A percentile compares a stretch with the other conserved stretches of the same genome.
These are phyloP conservation scores for Sphaerostilbella broomeana DNA, from an alignment of 2,329 filamentous ascomycete species.

Conservation along the genomic window DNA sequence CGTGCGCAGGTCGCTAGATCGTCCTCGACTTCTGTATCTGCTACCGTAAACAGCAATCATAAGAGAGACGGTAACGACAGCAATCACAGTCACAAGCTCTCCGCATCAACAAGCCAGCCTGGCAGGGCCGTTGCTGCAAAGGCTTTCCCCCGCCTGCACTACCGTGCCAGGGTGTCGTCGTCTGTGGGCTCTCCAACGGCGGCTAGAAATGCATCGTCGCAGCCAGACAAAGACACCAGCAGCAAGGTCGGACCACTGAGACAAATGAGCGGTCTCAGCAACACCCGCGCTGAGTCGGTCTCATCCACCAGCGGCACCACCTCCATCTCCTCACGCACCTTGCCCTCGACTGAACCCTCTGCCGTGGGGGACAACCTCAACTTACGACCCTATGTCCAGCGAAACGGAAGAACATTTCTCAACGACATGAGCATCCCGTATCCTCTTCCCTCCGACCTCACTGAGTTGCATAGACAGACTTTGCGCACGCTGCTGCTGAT, in stretches of 20 bases:
- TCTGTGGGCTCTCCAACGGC: conserved; percentile 18
- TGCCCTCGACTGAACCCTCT: conserved; percentile 43
- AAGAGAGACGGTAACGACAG: background rate
- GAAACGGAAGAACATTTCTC: conserved; percentile 77
- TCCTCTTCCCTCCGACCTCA: conserved; percentile 80
- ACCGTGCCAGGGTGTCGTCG: conserved; percentile 16
- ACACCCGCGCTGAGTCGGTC: conserved; percentile 38
- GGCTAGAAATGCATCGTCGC: conserved; percentile 34
- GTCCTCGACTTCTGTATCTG: background rate
- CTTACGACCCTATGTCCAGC: conserved; percentile 56
- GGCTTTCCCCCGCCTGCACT: conserved; percentile 10
- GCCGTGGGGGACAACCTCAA: conserved; percentile 36
- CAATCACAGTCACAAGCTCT: background rate
- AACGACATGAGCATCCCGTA: conserved; percentile 67
- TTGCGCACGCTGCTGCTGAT: conserved; percentile 75
- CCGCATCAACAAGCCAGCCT: no score
- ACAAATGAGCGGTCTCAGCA: conserved; percentile 29
- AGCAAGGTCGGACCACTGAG: conserved; percentile 22
- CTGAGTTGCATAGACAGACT: conserved; percentile 81
- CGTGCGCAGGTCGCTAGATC: conserved; percentile 1
- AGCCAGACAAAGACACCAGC: conserved; percentile 24
- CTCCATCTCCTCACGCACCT: conserved; percentile 38
- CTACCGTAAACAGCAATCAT: no score
- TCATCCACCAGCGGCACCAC: conserved; percentile 41
- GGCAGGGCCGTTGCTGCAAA: background rate